Conservation (phyloP, 139 green algal species). For the Coelastrella sp. region DNA sequence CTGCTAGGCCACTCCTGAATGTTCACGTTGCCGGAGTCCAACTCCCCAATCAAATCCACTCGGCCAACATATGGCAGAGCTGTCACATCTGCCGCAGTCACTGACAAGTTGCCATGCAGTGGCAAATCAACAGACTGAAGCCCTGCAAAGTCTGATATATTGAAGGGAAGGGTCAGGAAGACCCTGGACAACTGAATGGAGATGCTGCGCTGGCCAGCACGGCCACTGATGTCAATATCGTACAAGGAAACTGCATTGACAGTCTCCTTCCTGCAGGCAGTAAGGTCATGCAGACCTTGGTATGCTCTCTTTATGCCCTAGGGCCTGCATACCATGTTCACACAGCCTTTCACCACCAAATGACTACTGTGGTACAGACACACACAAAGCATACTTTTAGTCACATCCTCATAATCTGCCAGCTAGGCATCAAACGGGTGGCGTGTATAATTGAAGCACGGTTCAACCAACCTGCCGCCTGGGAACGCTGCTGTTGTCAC, state of each 20-base stretch:
- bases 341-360: no score
- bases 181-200: not conserved
- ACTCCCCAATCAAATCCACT: constrained; percentile 7
- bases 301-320: no score
- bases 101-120: not conserved
- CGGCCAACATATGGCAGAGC: constrained; percentile 17
- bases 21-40: not conserved
- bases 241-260: constrained; percentile 18
- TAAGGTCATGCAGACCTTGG: no score
- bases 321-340: no score
- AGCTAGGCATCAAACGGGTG: no score
- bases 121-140: constrained; percentile 25
- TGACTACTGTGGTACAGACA: no score
- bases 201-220: not conserved
- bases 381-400: no score
- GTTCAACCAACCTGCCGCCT: not conserved
- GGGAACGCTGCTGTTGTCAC: not conserved
- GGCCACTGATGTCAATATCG: not conserved
- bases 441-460: no score
- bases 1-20: not conserved
- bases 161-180: not conserved
- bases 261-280: not conserved
- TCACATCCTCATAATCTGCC: no score
- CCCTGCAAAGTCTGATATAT: not conserved
- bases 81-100: not conserved